phyloP scores from a whole-genome alignment of 2,329 filamentous ascomycete species.

The Pyrenochaeta sp. region DNA sequence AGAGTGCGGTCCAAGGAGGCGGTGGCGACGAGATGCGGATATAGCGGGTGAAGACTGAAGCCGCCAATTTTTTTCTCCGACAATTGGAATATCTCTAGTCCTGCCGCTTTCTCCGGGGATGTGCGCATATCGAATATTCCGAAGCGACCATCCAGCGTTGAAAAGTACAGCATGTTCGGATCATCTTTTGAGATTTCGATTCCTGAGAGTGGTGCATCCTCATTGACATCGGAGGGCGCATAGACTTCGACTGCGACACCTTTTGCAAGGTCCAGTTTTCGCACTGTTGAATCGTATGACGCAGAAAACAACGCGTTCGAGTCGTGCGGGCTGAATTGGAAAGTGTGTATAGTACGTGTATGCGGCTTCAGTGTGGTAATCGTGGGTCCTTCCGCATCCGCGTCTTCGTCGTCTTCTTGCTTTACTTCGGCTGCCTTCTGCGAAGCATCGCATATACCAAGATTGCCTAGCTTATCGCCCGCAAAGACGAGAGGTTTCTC shows the following conservation, averaged over 20 bases:
- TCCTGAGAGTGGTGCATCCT: slow-evolving; percentile 82
- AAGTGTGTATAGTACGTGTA: slow-evolving; percentile 84
- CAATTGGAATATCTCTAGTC: slow-evolving; percentile 72
- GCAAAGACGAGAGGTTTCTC: slow-evolving; percentile 91
- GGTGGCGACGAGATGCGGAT: slow-evolving; percentile 85
- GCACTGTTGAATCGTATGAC: slow-evolving; percentile 92
- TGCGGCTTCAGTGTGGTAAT: slow-evolving; percentile 92
- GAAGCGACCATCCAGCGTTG: slow-evolving; percentile 81
- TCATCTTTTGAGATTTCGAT: slow-evolving; percentile 79
- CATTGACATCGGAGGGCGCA: slow-evolving; percentile 72
- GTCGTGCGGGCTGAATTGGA: slow-evolving; percentile 78
- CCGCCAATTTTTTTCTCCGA: slow-evolving; percentile 96
- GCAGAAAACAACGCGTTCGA: slow-evolving; percentile 80
- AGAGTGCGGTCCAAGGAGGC: slow-evolving; percentile 89
- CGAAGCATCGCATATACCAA: slow-evolving; percentile 90
- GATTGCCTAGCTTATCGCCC: slow-evolving; percentile 89
- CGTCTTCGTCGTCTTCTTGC: slow-evolving; percentile 70
- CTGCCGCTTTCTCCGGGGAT: slow-evolving; percentile 58
- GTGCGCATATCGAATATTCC: slow-evolving; percentile 82
- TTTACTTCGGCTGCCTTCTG: slow-evolving; percentile 66
- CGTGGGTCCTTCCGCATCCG: slow-evolving; percentile 72
- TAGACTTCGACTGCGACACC: slow-evolving; percentile 83
- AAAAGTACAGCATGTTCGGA: slow-evolving; percentile 82
- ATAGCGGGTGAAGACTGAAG: slow-evolving; percentile 81
- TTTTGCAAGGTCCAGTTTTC: slow-evolving; percentile 83